Evolutionary conservation across 192 early-diverging fungal species (phyloP), one percentile per base, ranked within the genome.

Genomic region (Chytriomyces confervae): DNA sequence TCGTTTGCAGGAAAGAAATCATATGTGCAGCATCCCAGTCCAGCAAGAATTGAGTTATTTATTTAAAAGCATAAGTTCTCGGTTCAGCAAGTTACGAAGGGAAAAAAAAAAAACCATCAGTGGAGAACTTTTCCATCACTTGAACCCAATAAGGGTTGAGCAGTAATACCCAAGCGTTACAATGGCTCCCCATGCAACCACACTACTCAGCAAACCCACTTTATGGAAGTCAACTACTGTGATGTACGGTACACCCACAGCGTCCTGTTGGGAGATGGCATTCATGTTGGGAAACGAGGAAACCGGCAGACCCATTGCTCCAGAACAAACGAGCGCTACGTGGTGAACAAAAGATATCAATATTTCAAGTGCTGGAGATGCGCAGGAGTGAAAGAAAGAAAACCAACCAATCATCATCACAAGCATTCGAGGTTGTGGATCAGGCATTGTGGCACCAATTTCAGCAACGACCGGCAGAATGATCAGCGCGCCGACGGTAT

Each of bases 201-300:
- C 75, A 70, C 91, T 93, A 7, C 85, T 72, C 57, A 88, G 93
- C 27, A 97, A 79, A 45, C 97, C 97, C 0, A 91, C 91, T 74
- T 86, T 88, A 69, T 96, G 79, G 79, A 98, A 98, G 80, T 98
- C 97, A 43, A 80, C 76, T 3, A 94, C 95, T 45, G 81, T 82
- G 69, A 98, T 77, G 81, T 94, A 98, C 47, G 92, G 92, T 45
- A 89, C 86, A 29, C 97, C 97, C 71, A 93, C 89, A 2, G 92
- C 89, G 66, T 97, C 94, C 81, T 97, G 95, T 81, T 94, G 89
- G 77, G 93, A 91, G 53, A 98, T 95, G 45, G 97, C 95, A 75
- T 96, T 96, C 95, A 98, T 97, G 73, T 98, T 98, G 1, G 97
- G 97, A 86, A 97, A 98, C 0, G 94, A 94, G 0, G 94, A 95